phyloP scores from a whole-genome alignment of 768 basidiomycete species.

The Lactarius trivialis region DNA sequence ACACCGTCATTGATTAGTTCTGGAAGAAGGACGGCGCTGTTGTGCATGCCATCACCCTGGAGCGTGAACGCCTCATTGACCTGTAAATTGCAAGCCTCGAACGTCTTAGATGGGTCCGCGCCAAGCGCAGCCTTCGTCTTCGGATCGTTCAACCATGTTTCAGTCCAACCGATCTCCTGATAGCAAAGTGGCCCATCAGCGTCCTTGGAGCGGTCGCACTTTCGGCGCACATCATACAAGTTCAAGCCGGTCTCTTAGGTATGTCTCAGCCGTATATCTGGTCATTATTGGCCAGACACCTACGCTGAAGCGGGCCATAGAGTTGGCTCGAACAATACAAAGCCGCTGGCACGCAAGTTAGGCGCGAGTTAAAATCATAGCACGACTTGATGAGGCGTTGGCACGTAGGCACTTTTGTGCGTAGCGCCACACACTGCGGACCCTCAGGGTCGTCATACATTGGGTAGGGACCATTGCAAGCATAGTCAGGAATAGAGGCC shows the following conservation, averaged over 20 bases:
- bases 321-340: conserved; percentile 78
- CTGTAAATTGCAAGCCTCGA: conserved; percentile 69
- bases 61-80: conserved; percentile 75
- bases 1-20: conserved; percentile 79
- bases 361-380: conserved; percentile 39
- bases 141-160: conserved; percentile 78
- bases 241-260: conserved; percentile 65
- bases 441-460: conserved; percentile 57
- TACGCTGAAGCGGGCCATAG: conserved; percentile 63
- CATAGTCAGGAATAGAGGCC: conserved; percentile 73
- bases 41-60: conserved; percentile 84
- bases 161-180: conserved; percentile 78
- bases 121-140: conserved; percentile 76
- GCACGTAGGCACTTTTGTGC: conserved; percentile 45
- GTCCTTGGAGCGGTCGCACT: conserved; percentile 66
- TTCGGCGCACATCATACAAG: conserved; percentile 79
- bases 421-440: conserved; percentile 40
- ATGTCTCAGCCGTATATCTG: neutral
- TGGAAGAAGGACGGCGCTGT: conserved; percentile 71
- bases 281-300: conserved; percentile 25
- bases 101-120: conserved; percentile 50
- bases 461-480: conserved; percentile 76
- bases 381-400: conserved; percentile 46
- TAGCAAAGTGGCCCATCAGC: conserved; percentile 60
- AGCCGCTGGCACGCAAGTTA: conserved; percentile 49